phyloP scores from a whole-genome alignment of 306 rosid species.

The Luffa aegyptiaca region DNA sequence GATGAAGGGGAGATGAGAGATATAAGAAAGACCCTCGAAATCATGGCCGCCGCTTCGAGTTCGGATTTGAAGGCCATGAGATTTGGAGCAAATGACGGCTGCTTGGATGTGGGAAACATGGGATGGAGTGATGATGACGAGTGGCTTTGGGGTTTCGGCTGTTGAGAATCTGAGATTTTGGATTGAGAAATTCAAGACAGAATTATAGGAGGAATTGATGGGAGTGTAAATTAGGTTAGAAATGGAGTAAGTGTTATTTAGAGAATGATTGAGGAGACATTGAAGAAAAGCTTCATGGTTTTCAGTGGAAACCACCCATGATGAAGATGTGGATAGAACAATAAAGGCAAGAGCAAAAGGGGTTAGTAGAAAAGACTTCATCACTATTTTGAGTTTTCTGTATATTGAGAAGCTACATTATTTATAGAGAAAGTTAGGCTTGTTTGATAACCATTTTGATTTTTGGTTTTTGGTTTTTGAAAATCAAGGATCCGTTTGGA shows the following conservation, averaged over 20 bases:
- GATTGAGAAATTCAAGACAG: background rate
- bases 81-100: background rate
- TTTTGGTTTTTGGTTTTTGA: too few relatives aligned
- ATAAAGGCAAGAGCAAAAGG: background rate
- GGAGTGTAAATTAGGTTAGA: background rate
- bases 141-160: background rate
- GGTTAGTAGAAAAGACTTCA: background rate
- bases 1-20: background rate
- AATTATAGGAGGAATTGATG: background rate
- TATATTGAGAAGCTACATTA: too few relatives aligned
- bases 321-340: background rate
- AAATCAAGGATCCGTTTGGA: too few relatives aligned
- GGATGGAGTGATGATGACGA: background rate
- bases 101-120: background rate
- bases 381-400: too few relatives aligned
- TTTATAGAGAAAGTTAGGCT: too few relatives aligned
- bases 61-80: background rate
- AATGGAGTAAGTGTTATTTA: background rate
- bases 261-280: background rate
- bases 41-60: slow-evolving; percentile 2
- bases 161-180: background rate
- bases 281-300: background rate
- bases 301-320: background rate
- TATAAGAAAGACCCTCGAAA: background rate
- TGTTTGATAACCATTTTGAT: too few relatives aligned